These are phyloP conservation scores for Phytophthora litchii DNA, from an alignment of 352 stramenopile genomes.

Conservation along the genomic window DNA sequence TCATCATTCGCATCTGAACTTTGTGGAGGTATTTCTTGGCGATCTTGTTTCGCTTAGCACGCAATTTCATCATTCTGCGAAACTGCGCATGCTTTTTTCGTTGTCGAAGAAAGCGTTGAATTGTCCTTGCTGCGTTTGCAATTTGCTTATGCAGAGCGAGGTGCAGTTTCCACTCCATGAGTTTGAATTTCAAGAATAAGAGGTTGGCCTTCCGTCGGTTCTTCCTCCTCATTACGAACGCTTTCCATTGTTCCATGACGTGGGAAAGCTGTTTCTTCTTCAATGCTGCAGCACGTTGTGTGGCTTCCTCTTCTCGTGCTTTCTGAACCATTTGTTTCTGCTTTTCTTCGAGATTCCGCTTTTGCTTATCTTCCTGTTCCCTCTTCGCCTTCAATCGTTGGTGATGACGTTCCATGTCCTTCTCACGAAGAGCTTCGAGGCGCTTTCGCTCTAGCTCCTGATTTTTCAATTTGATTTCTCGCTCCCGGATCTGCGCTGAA, in stretches of 20 bases:
- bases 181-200: constrained; percentile 71
- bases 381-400: constrained; percentile 58
- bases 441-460: constrained; percentile 64
- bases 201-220: constrained; percentile 52
- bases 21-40: constrained; percentile 64
- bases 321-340: constrained; percentile 56
- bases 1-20: constrained; percentile 48
- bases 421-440: constrained; percentile 55
- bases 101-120: constrained; percentile 44
- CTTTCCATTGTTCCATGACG: constrained; percentile 45
- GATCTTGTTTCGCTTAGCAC: constrained; percentile 55
- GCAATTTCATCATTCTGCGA: constrained; percentile 46
- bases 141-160: constrained; percentile 34
- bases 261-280: constrained; percentile 29
- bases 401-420: constrained; percentile 64
- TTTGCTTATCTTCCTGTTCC: constrained; percentile 48
- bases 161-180: constrained; percentile 62
- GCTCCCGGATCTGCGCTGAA: constrained; percentile 53
- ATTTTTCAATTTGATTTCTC: constrained; percentile 53
- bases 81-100: constrained; percentile 30
- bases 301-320: constrained; percentile 55
- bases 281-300: constrained; percentile 35
- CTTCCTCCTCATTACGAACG: constrained; percentile 37
- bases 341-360: constrained; percentile 41
- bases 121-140: constrained; percentile 31